phyloP scores from a whole-genome alignment of 1,284 basidiomycete genomes.

The Papiliotrema nemorosa region DNA sequence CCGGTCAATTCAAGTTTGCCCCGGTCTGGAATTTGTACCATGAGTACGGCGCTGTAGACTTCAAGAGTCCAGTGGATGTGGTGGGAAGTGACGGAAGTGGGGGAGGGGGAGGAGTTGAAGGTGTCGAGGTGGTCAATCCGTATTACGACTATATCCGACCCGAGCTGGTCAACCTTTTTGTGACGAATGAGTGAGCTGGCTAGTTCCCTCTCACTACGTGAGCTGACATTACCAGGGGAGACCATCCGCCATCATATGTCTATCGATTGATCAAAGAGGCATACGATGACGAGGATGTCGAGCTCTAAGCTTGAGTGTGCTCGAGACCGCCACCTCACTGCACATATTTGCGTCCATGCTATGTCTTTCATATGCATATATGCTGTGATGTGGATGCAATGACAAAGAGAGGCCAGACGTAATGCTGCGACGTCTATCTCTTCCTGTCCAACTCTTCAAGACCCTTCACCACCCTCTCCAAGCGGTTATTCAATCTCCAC shows the following conservation, averaged over 20 bases:
- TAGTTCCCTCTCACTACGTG: neutral
- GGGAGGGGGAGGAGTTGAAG: conserved; percentile 63
- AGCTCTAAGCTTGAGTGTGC: conserved; percentile 50
- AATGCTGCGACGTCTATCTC: neutral
- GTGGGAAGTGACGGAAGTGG: conserved; percentile 59
- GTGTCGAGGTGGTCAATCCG: conserved; percentile 85
- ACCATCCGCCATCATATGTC: conserved; percentile 86
- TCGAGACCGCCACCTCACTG: neutral
- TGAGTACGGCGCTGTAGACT: conserved; percentile 80
- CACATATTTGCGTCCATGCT: neutral
- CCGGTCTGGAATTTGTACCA: conserved; percentile 91
- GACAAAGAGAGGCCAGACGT: neutral
- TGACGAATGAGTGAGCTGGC: conserved; percentile 83
- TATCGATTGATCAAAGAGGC: conserved; percentile 86
- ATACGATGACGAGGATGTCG: conserved; percentile 85
- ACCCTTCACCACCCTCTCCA: conserved; percentile 16
- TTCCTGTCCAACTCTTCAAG: conserved; percentile 2
- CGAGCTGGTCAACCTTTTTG: conserved; percentile 86
- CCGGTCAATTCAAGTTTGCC: conserved; percentile 94
- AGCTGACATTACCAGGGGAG: conserved; percentile 59
- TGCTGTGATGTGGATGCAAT: neutral
- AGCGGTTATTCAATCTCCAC: conserved; percentile 28
- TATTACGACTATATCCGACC: conserved; percentile 93
- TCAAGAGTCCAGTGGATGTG: conserved; percentile 78
- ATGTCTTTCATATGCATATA: neutral